phyloP scores from a whole-genome alignment of 371 early-diverging fungal species.

The Ordospora pajunii region DNA sequence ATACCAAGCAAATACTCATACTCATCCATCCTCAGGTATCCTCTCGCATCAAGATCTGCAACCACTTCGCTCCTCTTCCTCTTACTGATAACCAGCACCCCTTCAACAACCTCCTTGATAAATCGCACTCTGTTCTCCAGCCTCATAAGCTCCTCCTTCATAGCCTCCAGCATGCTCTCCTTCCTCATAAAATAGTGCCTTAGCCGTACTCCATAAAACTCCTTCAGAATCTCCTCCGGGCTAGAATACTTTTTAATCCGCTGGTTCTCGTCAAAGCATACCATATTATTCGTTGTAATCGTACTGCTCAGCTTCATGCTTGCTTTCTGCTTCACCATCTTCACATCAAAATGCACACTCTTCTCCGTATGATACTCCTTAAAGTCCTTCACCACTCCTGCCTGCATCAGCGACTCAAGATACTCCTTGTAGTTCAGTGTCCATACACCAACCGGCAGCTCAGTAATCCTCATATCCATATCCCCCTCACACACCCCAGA shows the following conservation, averaged over 20 bases:
- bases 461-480: constrained; percentile 72
- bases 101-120: constrained; percentile 76
- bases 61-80: constrained; percentile 72
- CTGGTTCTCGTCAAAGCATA: constrained; percentile 83
- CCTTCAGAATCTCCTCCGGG: constrained; percentile 73
- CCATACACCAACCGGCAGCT: constrained; percentile 87
- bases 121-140: constrained; percentile 84
- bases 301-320: constrained; percentile 71
- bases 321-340: constrained; percentile 65
- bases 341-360: constrained; percentile 73
- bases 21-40: constrained; percentile 65
- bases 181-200: constrained; percentile 80
- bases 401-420: constrained; percentile 68
- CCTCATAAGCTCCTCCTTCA: constrained; percentile 68
- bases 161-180: constrained; percentile 68
- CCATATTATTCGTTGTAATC: constrained; percentile 77
- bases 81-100: constrained; percentile 72
- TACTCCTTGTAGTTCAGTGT: constrained; percentile 82
- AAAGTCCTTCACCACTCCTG: constrained; percentile 65
- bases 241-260: constrained; percentile 73
- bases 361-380: constrained; percentile 63
- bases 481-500: constrained; percentile 69
- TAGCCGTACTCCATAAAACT: constrained; percentile 79
- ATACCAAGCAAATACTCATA: constrained; percentile 86
- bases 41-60: constrained; percentile 67